phyloP scores from a whole-genome alignment of 129 eudicot species.

The Saussurea involucrata region DNA sequence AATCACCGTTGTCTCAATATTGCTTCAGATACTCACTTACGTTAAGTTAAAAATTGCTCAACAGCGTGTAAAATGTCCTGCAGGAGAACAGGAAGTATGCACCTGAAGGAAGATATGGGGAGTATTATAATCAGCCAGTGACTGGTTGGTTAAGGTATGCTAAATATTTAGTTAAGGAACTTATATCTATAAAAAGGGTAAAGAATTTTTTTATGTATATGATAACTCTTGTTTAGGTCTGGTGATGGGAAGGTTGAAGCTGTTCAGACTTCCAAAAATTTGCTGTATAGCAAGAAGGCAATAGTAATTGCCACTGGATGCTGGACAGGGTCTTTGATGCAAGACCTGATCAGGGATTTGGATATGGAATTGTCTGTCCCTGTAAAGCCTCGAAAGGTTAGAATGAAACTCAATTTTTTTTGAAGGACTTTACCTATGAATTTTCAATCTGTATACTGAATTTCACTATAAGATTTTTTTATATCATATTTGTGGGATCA shows the following conservation, averaged over 20 bases:
- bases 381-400: conserved; percentile 93
- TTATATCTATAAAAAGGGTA: conserved; percentile 6
- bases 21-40: neutral
- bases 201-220: neutral
- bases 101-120: conserved; percentile 78
- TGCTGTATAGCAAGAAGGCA: conserved; percentile 63
- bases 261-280: conserved; percentile 68
- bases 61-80: conserved; percentile 7
- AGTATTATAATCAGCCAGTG: conserved; percentile 84
- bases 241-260: conserved; percentile 66
- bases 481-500: neutral
- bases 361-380: conserved; percentile 53
- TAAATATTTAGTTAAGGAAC: neutral
- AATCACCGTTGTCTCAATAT: neutral
- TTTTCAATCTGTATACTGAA: neutral
- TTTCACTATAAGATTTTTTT: neutral
- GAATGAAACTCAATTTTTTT: neutral
- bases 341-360: conserved; percentile 38
- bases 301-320: conserved; percentile 83
- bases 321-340: conserved; percentile 88
- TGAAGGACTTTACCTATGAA: neutral
- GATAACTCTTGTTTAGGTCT: conserved; percentile 45
- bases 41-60: neutral
- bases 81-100: conserved; percentile 71
- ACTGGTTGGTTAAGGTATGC: conserved; percentile 61